phyloP scores from a whole-genome alignment of 2,329 filamentous ascomycete genomes.

The Sordariomycetes sp. region DNA sequence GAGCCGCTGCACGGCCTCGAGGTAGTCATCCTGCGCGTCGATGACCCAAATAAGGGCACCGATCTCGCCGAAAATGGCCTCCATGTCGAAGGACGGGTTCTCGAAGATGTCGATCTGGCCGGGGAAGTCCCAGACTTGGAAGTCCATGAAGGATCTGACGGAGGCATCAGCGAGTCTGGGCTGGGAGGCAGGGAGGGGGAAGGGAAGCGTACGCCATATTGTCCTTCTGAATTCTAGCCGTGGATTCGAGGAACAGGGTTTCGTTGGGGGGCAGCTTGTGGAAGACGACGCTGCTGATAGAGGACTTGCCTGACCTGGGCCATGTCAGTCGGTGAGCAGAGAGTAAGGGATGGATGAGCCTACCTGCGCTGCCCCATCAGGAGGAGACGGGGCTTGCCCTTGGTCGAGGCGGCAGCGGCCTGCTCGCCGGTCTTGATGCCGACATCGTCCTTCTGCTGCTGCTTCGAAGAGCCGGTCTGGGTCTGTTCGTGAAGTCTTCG shows the following conservation, averaged over 20 bases:
- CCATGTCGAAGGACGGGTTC: slow-evolving; percentile 80
- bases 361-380: slow-evolving; percentile 95
- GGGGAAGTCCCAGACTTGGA: slow-evolving; percentile 96
- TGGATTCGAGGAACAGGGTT: slow-evolving; percentile 92
- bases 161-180: neutral
- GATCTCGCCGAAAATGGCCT: slow-evolving; percentile 88
- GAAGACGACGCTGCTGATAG: slow-evolving; percentile 97
- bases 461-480: neutral
- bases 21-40: slow-evolving; percentile 95
- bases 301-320: slow-evolving; percentile 94
- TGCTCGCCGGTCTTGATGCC: slow-evolving; percentile 33
- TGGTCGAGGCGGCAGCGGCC: slow-evolving; percentile 32
- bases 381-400: slow-evolving; percentile 73
- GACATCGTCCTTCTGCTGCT: slow-evolving; percentile 31
- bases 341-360: slow-evolving; percentile 11
- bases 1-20: slow-evolving; percentile 79
- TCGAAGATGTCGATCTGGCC: slow-evolving; percentile 86
- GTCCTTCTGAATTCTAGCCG: slow-evolving; percentile 87
- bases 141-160: slow-evolving; percentile 91
- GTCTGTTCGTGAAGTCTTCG: slow-evolving; percentile 34
- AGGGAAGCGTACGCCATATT: slow-evolving; percentile 81
- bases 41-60: slow-evolving; percentile 98
- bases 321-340: neutral
- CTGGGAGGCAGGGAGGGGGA: neutral
- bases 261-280: slow-evolving; percentile 95